Evolutionary conservation across 139 green algal species (phyloP), one percentile per base, ranked within the genome.

Genomic region (Micractinium conductrix): DNA sequence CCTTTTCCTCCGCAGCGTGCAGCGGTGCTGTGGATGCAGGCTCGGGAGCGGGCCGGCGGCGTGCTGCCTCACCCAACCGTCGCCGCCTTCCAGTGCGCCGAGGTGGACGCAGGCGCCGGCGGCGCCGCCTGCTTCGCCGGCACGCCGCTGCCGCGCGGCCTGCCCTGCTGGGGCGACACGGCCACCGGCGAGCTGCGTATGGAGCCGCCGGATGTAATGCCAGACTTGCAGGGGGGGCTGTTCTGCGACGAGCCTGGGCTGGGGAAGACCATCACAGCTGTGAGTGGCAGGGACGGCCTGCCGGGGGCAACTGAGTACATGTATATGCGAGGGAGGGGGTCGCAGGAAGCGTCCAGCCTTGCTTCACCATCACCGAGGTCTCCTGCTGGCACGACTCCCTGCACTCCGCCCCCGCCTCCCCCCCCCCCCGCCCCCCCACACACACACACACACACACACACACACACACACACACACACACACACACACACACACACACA

Each of bases 221-320:
- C 4, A 1, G 92, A 95, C 71, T 87, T 94, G 26, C 72, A 83
- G 16, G 96, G 96, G 2, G 96, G 96, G 19, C 87, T 99, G 55
- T 94, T 98, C 55, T 98, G 96, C 72, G 96, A 98, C 74, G 96
- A 98, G 74, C 96, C 96, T 10, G 96, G 96, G 3, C 91, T 99
- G 37, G 96, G 96, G 33, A 99, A 99, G 88, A 99, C 96, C 7
- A 87, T 97, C 26, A 98, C 93, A 2, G 90, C 87, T 2, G 78
- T 82, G 53, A 69, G 74, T 4, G 28, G 33, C 10, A 8, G 28
- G 19, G 4, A n/a, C 19, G 6, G 21, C 44, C 45, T n/a, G 28
- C 1, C 24, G n/a, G 21, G 28, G 40, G 14, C 21, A 38, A 19
- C n/a, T n/a, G n/a, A 42, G 30, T 12, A 35, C 3, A 42, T 71